Evolutionary conservation across 1,284 basidiomycete species (phyloP).

Genomic region (Salmacisia buchloeana): DNA sequence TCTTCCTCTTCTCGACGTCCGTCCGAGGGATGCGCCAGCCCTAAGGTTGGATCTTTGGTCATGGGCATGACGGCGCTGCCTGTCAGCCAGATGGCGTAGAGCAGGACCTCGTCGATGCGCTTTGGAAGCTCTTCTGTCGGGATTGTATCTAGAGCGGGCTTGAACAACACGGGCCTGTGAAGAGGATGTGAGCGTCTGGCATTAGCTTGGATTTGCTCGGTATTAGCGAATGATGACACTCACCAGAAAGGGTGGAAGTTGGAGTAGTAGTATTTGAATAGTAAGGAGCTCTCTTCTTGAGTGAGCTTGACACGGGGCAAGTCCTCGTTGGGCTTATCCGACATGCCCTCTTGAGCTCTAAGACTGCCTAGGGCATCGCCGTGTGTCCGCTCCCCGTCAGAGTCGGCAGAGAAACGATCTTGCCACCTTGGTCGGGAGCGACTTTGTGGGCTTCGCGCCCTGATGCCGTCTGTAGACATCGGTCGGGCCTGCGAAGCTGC

Average conservation of each 20-base stretch:
- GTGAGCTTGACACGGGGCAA: not conserved
- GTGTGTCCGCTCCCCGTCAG: too few relatives aligned
- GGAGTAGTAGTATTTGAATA: slow-evolving; percentile 38
- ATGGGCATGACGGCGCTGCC: not conserved
- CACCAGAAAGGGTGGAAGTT: slow-evolving; percentile 39
- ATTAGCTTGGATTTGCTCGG: not conserved
- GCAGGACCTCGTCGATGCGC: slow-evolving; percentile 26
- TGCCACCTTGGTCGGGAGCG: too few relatives aligned
- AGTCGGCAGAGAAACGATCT: too few relatives aligned
- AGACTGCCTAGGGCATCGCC: too few relatives aligned
- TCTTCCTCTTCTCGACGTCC: not conserved
- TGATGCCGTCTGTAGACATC: not conserved
- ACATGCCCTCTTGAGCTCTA: too few relatives aligned
- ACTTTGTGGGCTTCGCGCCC: not conserved
- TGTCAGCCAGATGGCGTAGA: slow-evolving; percentile 38
- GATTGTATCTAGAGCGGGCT: slow-evolving; percentile 30
- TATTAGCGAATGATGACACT: not conserved
- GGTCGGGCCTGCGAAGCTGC: not conserved
- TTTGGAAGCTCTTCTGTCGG: slow-evolving; percentile 25
- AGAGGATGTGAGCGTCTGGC: not conserved
- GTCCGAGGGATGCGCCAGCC: too few relatives aligned
- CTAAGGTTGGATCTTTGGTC: not conserved
- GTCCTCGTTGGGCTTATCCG: too few relatives aligned
- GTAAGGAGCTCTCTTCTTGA: slow-evolving; percentile 22
- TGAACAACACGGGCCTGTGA: slow-evolving; percentile 33